A percentile compares a stretch with the other conserved stretches of the same genome.
Evolutionary conservation across 83 land plant species (phyloP).

Genomic region (Picea abies): DNA sequence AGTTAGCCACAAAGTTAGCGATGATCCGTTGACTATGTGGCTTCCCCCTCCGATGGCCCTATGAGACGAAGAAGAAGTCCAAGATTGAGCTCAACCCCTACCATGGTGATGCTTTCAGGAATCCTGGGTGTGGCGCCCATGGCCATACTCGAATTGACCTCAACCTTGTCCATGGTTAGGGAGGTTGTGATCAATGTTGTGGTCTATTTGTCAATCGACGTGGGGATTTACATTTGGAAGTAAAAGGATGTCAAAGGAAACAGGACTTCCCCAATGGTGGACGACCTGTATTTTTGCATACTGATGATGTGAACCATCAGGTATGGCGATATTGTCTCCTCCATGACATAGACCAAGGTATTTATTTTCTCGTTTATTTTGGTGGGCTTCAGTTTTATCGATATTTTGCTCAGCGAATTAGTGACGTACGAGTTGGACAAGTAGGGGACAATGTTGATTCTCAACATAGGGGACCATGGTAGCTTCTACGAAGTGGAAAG

Average conservation of each 20-base stretch:
- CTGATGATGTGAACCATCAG: slow-evolving; percentile 82
- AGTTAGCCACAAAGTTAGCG: too few species aligned
- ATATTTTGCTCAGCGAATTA: slow-evolving; percentile 52
- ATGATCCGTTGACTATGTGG: too few species aligned
- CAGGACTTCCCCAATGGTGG: slow-evolving; percentile 41
- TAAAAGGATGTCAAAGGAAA: slow-evolving; percentile 33
- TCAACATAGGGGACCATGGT: slow-evolving; percentile 48
- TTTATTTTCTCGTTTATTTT: slow-evolving; percentile 57
- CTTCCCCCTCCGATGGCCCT: too few species aligned
- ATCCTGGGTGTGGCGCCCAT: too few species aligned
- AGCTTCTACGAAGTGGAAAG: slow-evolving; percentile 30
- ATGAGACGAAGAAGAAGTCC: too few species aligned
- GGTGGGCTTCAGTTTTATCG: slow-evolving; percentile 73
- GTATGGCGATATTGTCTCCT: slow-evolving; percentile 74
- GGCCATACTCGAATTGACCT: neutral
- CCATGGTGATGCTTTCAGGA: neutral
- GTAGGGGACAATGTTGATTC: slow-evolving; percentile 57
- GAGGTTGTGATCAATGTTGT: slow-evolving; percentile 39
- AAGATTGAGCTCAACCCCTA: neutral
- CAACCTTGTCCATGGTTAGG: neutral
- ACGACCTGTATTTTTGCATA: slow-evolving; percentile 73
- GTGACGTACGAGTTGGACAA: slow-evolving; percentile 56
- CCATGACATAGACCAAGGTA: slow-evolving; percentile 50
- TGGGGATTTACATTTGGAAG: slow-evolving; percentile 26
- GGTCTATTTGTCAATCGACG: slow-evolving; percentile 36